Evolutionary conservation across 2,329 filamentous ascomycete genomes (phyloP).

Genomic region (Microdochium bolleyi): DNA sequence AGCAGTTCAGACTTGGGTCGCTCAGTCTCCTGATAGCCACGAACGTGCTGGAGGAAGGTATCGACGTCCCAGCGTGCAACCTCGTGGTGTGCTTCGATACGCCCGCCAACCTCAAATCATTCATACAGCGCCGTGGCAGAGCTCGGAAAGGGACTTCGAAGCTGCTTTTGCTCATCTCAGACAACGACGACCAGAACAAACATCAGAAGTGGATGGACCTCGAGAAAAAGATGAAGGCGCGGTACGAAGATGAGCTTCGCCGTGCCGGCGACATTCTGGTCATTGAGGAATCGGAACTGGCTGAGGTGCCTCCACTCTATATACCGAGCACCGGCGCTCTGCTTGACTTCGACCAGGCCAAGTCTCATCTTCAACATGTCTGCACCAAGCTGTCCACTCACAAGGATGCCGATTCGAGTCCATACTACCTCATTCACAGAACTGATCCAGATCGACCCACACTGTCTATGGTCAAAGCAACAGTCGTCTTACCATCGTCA

Average conservation of each 20-base stretch:
- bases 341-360: conserved; percentile 66
- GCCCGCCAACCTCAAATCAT: conserved; percentile 42
- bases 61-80: conserved; percentile 59
- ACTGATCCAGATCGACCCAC: conserved; percentile 11
- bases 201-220: conserved; percentile 51
- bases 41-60: conserved; percentile 58
- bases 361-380: conserved; percentile 74
- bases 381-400: conserved; percentile 53
- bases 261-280: conserved; percentile 33
- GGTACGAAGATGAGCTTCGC: conserved; percentile 59
- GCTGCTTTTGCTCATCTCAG: conserved; percentile 36
- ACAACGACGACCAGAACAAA: conserved; percentile 15
- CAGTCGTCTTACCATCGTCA: conserved; percentile 62
- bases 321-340: conserved; percentile 46
- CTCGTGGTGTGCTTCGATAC: conserved; percentile 50
- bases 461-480: conserved; percentile 36
- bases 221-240: conserved; percentile 64
- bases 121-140: conserved; percentile 49
- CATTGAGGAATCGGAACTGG: conserved; percentile 34
- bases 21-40: conserved; percentile 55
- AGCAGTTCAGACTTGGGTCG: conserved; percentile 44
- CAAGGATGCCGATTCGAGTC: conserved; percentile 55
- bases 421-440: conserved; percentile 55
- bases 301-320: conserved; percentile 23
- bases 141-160: conserved; percentile 42